Evolutionary conservation across 2,329 filamentous ascomycete species (phyloP).

Genomic region (Fusarium incarnatum): DNA sequence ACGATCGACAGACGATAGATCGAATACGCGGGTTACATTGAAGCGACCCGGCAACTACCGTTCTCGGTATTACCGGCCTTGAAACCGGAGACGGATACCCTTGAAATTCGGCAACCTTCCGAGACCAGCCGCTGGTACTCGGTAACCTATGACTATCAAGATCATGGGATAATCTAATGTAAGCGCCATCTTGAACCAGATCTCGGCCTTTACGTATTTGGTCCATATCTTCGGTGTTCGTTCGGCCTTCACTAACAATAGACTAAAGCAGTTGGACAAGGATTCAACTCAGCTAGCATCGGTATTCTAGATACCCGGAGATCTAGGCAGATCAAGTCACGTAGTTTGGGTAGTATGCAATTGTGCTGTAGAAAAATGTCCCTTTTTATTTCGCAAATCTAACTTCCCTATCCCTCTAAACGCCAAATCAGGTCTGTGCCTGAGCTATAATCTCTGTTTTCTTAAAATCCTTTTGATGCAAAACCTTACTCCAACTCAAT

Average conservation of each 20-base stretch:
- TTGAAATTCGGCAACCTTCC: constrained; percentile 5
- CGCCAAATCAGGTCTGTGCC: constrained; percentile 2
- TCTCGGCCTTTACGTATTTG: background rate
- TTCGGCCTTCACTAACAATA: background rate
- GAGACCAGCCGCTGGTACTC: constrained; percentile 9
- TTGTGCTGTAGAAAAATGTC: background rate
- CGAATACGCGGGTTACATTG: background rate
- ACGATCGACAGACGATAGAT: background rate
- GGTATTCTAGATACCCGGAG: background rate
- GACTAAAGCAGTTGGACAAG: background rate
- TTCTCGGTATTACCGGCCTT: constrained; percentile 7
- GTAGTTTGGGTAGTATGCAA: no score
- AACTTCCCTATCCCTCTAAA: constrained; percentile 6
- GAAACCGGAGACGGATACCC: background rate
- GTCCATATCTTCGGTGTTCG: background rate
- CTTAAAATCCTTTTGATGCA: background rate
- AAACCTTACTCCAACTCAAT: constrained; percentile 6
- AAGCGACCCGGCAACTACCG: constrained; percentile 13
- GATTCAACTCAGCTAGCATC: background rate
- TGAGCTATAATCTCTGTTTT: background rate
- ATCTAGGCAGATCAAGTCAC: background rate
- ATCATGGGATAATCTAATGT: background rate
- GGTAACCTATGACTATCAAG: background rate
- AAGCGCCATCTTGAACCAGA: background rate
- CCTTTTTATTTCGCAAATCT: constrained; percentile 10